phyloP scores from a whole-genome alignment of 2,329 filamentous ascomycete genomes.

The Capronia epimyces region DNA sequence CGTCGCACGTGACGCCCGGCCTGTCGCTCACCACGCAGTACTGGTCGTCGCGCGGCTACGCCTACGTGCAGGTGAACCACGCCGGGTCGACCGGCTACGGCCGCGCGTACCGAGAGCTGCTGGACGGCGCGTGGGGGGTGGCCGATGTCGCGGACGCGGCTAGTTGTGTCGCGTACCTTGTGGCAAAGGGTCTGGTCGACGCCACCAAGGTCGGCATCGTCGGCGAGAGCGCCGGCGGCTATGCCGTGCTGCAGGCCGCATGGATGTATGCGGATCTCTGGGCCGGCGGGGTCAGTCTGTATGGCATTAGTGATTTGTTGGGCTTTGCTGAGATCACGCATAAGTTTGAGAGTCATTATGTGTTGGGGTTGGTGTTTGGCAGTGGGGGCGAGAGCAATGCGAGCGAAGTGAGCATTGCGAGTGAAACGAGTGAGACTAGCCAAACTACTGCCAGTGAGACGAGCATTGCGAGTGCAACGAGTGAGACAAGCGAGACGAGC shows the following conservation, averaged over 20 bases:
- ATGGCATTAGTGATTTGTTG: conserved; percentile 38
- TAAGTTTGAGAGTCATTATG: too few species aligned
- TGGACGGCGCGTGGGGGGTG: conserved; percentile 49
- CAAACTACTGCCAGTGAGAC: too few species aligned
- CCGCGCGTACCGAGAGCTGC: conserved; percentile 45
- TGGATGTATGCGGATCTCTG: conserved; percentile 45
- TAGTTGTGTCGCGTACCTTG: conserved; percentile 44
- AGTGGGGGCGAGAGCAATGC: too few species aligned
- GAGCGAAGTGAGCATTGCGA: too few species aligned
- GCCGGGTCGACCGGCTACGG: conserved; percentile 51
- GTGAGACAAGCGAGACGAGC: too few species aligned
- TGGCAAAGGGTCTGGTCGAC: conserved; percentile 36
- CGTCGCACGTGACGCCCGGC: conserved; percentile 37
- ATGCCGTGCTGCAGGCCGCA: conserved; percentile 49
- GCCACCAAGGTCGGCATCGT: conserved; percentile 44
- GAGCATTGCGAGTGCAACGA: too few species aligned
- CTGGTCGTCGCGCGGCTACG: conserved; percentile 36
- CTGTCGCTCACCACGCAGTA: conserved; percentile 42
- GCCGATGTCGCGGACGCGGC: conserved; percentile 49
- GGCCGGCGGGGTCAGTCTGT: conserved; percentile 47
- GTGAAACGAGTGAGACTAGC: too few species aligned
- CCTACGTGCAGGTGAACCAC: conserved; percentile 49
- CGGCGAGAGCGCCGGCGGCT: conserved; percentile 51
- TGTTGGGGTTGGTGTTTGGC: too few species aligned
- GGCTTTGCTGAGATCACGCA: too few species aligned